phyloP scores from a whole-genome alignment of 768 basidiomycete genomes.

The Auriscalpium orientale region DNA sequence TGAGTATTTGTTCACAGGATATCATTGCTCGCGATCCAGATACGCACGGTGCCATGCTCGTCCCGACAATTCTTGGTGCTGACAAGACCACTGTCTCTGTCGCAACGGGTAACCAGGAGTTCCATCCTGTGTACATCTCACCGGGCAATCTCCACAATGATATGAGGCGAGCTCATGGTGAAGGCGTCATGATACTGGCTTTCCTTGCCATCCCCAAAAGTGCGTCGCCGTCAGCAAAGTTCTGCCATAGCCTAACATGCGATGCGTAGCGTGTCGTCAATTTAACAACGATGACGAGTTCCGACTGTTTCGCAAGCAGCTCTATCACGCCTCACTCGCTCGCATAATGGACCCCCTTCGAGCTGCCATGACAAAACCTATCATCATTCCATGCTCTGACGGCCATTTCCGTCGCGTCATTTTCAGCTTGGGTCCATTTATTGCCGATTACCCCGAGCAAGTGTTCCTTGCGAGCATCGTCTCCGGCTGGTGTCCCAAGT shows the following conservation, averaged over 20 bases:
- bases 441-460: slow-evolving; percentile 34
- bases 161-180: slow-evolving; percentile 18
- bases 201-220: slow-evolving; percentile 27
- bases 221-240: too few species aligned
- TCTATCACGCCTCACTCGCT: slow-evolving; percentile 14
- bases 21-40: slow-evolving; percentile 1
- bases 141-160: slow-evolving; percentile 19
- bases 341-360: slow-evolving; percentile 7
- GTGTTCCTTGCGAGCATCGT: slow-evolving; percentile 22
- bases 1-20: slow-evolving; percentile 5
- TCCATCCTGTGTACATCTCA: slow-evolving; percentile 18
- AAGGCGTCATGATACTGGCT: slow-evolving; percentile 17
- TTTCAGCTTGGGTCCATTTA: slow-evolving; percentile 28
- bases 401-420: slow-evolving; percentile 25
- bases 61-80: slow-evolving; percentile 16
- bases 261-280: background rate
- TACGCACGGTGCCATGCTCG: slow-evolving; percentile 7
- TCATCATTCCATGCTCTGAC: slow-evolving; percentile 25
- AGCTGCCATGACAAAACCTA: slow-evolving; percentile 13
- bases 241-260: too few species aligned
- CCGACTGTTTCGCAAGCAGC: slow-evolving; percentile 12
- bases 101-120: slow-evolving; percentile 18
- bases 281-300: slow-evolving; percentile 8
- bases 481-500: slow-evolving; percentile 22
- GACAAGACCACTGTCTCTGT: too few species aligned